phyloP scores from a whole-genome alignment of 768 basidiomycete species.

The Rubroboletus pulcherrimus region DNA sequence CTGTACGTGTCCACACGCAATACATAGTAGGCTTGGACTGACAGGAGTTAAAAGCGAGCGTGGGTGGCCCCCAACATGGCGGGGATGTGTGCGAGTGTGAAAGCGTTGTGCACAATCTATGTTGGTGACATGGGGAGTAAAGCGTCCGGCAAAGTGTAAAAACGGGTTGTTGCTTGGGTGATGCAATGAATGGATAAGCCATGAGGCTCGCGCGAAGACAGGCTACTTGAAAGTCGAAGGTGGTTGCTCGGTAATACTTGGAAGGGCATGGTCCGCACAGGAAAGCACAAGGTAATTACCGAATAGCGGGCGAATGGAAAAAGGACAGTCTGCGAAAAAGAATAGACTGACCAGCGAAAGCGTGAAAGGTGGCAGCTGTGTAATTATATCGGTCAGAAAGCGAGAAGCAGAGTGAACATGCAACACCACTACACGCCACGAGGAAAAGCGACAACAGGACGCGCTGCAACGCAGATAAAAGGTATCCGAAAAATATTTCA shows the following conservation, averaged over 20 bases:
- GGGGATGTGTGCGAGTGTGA: background rate
- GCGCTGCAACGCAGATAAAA: slow-evolving; percentile 25
- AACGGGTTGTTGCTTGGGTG: slow-evolving; percentile 17
- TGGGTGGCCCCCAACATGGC: slow-evolving; percentile 9
- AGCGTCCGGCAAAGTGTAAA: slow-evolving; percentile 24
- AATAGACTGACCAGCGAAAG: slow-evolving; percentile 22
- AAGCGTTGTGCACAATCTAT: slow-evolving; percentile 8
- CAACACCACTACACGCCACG: slow-evolving; percentile 30
- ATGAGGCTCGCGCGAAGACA: slow-evolving; percentile 14
- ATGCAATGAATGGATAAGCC: slow-evolving; percentile 28
- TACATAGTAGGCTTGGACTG: slow-evolving; percentile 20
- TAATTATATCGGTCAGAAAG: slow-evolving; percentile 29
- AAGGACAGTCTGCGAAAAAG: slow-evolving; percentile 22
- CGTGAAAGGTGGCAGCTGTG: slow-evolving; percentile 27
- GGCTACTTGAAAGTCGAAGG: slow-evolving; percentile 20
- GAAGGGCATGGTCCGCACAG: slow-evolving; percentile 17
- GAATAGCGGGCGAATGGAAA: slow-evolving; percentile 24
- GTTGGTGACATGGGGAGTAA: slow-evolving; percentile 15
- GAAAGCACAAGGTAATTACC: slow-evolving; percentile 30
- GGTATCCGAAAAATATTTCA: slow-evolving; percentile 34
- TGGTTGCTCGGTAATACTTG: slow-evolving; percentile 16
- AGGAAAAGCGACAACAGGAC: slow-evolving; percentile 29
- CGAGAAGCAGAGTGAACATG: slow-evolving; percentile 27
- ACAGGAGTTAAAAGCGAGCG: slow-evolving; percentile 20
- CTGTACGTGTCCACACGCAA: slow-evolving; percentile 26